phyloP scores from a whole-genome alignment of 257 asterid genomes.

The Sherardia arvensis region DNA sequence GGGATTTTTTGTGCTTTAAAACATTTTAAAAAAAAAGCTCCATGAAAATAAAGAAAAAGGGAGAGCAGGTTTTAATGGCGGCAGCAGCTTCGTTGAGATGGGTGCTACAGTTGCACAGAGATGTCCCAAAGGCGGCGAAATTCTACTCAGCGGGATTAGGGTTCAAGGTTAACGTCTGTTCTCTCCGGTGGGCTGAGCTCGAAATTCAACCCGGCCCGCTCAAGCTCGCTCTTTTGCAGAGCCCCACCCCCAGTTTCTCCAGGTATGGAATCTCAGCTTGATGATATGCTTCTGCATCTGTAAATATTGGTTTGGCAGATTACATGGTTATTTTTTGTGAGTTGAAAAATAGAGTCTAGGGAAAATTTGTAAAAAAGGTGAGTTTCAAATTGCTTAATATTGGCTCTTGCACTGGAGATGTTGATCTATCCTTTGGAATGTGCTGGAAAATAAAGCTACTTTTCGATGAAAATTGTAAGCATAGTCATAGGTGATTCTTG shows the following conservation, averaged over 20 bases:
- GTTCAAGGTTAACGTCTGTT: slow-evolving; percentile 66
- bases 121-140: slow-evolving; percentile 86
- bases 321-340: too few relatives aligned
- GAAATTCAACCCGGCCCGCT: slow-evolving; percentile 86
- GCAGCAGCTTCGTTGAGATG: slow-evolving; percentile 63
- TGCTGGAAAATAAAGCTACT: too few relatives aligned
- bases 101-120: slow-evolving; percentile 75
- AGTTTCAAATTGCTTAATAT: too few relatives aligned
- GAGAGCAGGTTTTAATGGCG: neutral
- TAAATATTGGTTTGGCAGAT: neutral
- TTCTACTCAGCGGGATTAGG: slow-evolving; percentile 81
- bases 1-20: neutral
- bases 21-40: neutral
- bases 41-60: too few relatives aligned
- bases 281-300: neutral
- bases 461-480: too few relatives aligned
- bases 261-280: slow-evolving; percentile 25
- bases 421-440: too few relatives aligned
- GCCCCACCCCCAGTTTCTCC: slow-evolving; percentile 19
- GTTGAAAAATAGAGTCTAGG: too few relatives aligned
- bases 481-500: too few relatives aligned
- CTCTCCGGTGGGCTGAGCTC: slow-evolving; percentile 91
- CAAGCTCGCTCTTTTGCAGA: slow-evolving; percentile 68
- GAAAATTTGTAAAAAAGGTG: too few relatives aligned
- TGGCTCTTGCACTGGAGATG: too few relatives aligned